Evolutionary conservation across 169 alveolate species (phyloP).

Genomic region (Cryptosporidium canis): DNA sequence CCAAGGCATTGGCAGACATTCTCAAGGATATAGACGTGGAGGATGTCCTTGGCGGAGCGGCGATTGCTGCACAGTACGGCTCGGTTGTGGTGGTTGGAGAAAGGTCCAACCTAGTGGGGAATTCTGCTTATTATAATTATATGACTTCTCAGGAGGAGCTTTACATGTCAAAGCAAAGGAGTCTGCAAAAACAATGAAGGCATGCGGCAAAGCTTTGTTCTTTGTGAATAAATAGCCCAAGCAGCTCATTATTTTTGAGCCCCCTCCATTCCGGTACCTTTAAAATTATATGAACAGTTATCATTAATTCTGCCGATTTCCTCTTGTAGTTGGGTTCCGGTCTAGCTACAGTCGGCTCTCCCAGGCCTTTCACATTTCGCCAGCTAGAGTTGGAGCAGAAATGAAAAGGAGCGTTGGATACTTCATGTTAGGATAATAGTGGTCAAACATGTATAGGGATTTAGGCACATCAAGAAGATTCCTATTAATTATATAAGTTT

Average conservation of each 20-base stretch:
- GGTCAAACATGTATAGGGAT: too few relatives aligned
- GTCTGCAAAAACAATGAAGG: conserved; percentile 7
- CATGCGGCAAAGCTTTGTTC: too few relatives aligned
- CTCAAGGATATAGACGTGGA: conserved; percentile 88
- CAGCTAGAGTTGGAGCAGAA: too few relatives aligned
- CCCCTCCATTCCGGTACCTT: not conserved
- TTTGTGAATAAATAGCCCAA: too few relatives aligned
- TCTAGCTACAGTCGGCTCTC: too few relatives aligned
- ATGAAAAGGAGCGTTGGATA: too few relatives aligned
- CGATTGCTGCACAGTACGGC: conserved; percentile 90
- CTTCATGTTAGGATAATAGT: too few relatives aligned
- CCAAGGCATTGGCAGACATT: conserved; percentile 89
- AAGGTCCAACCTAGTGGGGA: conserved; percentile 84
- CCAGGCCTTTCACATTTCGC: too few relatives aligned
- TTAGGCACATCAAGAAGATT: not conserved
- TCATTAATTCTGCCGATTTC: too few relatives aligned
- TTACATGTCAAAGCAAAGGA: conserved; percentile 45
- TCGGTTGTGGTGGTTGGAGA: conserved; percentile 89
- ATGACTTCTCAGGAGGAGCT: conserved; percentile 81
- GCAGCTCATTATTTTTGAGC: too few relatives aligned
- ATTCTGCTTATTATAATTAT: conserved; percentile 82
- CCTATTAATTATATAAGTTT: not conserved
- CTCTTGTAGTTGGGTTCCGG: too few relatives aligned
- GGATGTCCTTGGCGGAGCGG: conserved; percentile 90
- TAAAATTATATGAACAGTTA: not conserved